Evolutionary conservation across 2,329 filamentous ascomycete species (phyloP), one percentile per base, ranked within the genome.

Genomic region (Cladosporium sp.): DNA sequence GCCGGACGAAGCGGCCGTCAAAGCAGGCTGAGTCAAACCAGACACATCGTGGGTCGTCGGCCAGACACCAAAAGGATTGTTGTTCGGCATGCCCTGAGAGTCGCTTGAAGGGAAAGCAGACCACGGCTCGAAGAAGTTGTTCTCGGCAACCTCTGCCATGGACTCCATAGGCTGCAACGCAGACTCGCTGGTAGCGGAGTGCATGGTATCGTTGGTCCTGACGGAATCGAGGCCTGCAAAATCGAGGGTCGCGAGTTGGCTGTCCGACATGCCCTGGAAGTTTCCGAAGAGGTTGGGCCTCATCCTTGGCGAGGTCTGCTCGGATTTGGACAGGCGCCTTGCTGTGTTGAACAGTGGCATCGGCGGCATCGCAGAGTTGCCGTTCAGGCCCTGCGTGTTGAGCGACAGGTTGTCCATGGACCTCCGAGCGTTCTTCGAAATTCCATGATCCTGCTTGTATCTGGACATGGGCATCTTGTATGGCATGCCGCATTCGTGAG

Each of bases 391-490:
- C 40, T 49, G 54, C 14, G 51, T 57, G 50, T 63, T 60, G 31
- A 67, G 51, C 4, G 76, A 74, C 37, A 80, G 70, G 58, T 76
- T 77, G 59, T 81, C 78, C 34, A 75, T 70, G 28, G 77, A 80
- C 31, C 75, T 74, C 51, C 74, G 74, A 46, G 76, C 71, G 42
- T 74, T 60, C 48, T 56, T 54, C 5, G 61, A 53, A 9, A 74
- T 65, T 46, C 68, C 68, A 55, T 78, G 72, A 45, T 78, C 72
- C 46, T 75, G 77, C 38, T 43, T 54, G 61, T 79, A 72, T 54
- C 77, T 64, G 43, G 80, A 79, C 59, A 84, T 79, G 31, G 80
- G 80, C 58, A 84, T 78, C 62, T 80, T 81, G 69, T 85, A 85
- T 1, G 82, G 82, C 59, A 78, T 70, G 54, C 81, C 81, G 52